phyloP scores from a whole-genome alignment of 1,139 yeast species.

The Meyerozyma guilliermondii region DNA sequence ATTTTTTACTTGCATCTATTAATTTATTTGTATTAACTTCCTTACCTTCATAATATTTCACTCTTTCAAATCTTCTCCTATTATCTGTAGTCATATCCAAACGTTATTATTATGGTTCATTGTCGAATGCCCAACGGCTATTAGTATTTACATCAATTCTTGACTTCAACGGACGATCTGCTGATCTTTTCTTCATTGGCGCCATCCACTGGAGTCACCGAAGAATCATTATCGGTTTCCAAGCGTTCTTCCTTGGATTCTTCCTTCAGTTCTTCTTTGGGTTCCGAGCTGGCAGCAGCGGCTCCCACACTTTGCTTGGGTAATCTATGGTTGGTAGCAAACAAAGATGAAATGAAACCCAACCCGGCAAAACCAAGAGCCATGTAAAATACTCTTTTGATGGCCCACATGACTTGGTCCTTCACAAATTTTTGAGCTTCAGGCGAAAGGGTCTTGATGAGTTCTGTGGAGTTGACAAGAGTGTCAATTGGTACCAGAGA shows the following conservation, averaged over 20 bases:
- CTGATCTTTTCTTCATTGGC: too few species aligned
- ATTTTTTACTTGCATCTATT: too few species aligned
- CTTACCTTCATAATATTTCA: too few species aligned
- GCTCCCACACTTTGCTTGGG: conserved; percentile 12
- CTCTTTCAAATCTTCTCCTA: too few species aligned
- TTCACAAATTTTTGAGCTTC: conserved; percentile 23
- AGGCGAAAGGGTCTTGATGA: conserved; percentile 18
- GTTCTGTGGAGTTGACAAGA: conserved; percentile 17
- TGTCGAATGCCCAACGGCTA: too few species aligned
- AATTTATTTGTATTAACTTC: too few species aligned
- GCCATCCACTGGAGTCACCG: too few species aligned
- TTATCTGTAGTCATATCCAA: too few species aligned
- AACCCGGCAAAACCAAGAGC: conserved; percentile 23
- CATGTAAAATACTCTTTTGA: conserved; percentile 30
- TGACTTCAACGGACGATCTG: too few species aligned
- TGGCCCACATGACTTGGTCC: conserved; percentile 23
- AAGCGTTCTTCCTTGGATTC: background rate
- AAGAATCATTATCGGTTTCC: background rate
- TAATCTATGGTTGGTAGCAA: conserved; percentile 25
- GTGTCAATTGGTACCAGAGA: conserved; percentile 9
- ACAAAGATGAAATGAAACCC: conserved; percentile 16
- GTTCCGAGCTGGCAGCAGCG: background rate
- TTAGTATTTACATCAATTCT: too few species aligned
- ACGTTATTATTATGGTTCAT: too few species aligned
- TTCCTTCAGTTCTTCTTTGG: background rate